Evolutionary conservation across 2,329 filamentous ascomycete species (phyloP), one percentile per base, ranked within the genome.

Genomic region (Pseudogymnoascus sp.): DNA sequence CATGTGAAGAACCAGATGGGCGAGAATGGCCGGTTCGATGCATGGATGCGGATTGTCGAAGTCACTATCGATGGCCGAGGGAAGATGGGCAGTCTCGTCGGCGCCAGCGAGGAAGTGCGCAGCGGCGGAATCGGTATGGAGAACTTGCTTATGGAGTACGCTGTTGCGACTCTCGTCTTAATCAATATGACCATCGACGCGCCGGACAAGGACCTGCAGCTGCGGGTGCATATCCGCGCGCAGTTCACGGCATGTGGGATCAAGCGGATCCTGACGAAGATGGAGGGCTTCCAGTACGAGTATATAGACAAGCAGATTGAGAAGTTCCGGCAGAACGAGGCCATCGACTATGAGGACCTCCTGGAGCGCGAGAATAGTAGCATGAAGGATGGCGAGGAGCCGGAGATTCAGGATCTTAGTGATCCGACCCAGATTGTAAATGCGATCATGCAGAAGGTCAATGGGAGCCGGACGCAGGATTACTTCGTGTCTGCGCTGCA

Each of bases 81-180:
- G 71, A 99, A 98, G 83, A 97, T 99, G 92, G 95, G 95, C 71
- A 97, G 93, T 78, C 81, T 98, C 71, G 95, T 99, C 28, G 95
- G 95, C 68, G 95, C 95, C 34, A 97, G 92, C 73, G 95, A 98
- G 72, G 95, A 99, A 79, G 88, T 96, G 65, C 89, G 95, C 70
- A 96, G 90, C 72, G 95, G 95, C 68, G 95, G 95, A 68, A 96
- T 97, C 73, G 95, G 95, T 75, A 96, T 98, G 88, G 95, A 99
- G 83, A 98, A 98, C 77, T 81, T 97, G 72, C 83, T 99, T 63
- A 98, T 99, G 95, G 95, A 99, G 82, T 99, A 99, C 74, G 93
- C 93, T 41, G 91, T 98, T 60, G 91, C 93, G 36, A 96, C 93
- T 1, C 84, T 99, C 72, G 92, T 98, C 74, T 83, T 99, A 73